Conservation (phyloP, 257 asterid species). For the Catharanthus roseus region DNA sequence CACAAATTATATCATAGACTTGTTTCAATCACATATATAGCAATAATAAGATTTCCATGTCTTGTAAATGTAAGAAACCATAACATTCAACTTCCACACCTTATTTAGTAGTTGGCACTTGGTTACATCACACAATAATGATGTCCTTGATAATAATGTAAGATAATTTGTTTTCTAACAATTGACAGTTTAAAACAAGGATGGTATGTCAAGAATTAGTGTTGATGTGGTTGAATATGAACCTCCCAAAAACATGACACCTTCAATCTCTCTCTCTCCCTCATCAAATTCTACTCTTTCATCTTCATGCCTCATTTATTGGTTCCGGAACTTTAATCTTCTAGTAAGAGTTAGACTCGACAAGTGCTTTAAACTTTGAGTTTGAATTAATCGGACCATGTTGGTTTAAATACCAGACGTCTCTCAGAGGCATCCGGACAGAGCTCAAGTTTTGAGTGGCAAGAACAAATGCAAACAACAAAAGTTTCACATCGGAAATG, state of each 20-base stretch:
- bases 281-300: background rate
- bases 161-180: background rate
- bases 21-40: too few relatives aligned
- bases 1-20: too few relatives aligned
- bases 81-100: background rate
- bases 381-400: too few relatives aligned
- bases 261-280: too few relatives aligned
- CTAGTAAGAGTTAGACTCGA: too few relatives aligned
- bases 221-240: background rate
- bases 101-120: background rate
- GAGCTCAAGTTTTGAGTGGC: background rate
- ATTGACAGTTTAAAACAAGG: background rate
- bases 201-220: too few relatives aligned
- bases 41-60: background rate
- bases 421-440: too few relatives aligned
- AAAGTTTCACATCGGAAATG: background rate
- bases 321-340: too few relatives aligned
- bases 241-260: too few relatives aligned
- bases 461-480: background rate
- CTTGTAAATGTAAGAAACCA: background rate
- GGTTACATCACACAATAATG: background rate
- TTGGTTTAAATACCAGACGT: too few relatives aligned
- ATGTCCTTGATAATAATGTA: background rate
- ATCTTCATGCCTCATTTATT: too few relatives aligned
- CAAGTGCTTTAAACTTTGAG: too few relatives aligned